Base-by-base conservation (phyloP, 768 basidiomycete species). In the Hygrophorus russula region DNA sequence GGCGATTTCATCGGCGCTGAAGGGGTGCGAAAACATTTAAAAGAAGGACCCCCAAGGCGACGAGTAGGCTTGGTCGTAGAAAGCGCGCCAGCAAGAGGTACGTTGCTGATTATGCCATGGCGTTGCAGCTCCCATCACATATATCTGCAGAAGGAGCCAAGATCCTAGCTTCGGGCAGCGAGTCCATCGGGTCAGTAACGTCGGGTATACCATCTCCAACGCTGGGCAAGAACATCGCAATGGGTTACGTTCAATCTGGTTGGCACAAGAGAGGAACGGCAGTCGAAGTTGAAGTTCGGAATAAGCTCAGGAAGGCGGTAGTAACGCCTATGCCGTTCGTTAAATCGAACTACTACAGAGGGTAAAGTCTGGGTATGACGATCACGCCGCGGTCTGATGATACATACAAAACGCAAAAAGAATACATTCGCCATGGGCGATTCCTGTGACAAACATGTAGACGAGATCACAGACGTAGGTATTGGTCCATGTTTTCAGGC, bases 141-240 rank as follows among this genome's bases (percentile, higher is more conserved):
- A 38, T 15, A 41, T 24, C 32, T 36, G 49, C 58, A 83, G 91
- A 90, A 63, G 87, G 88, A 7, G 84, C 86, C 11, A 76, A 77
- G 51, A 78, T 94, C 17, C 75, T 79, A 51, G 65, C 70, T 4
- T 72, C 68, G 11, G 67, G 68, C 13, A 58, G 64, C 9, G 74
- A 84, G 43, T 62, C 65, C 31, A 68, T 92, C 29, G 85, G 88
- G 80, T 19, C 48, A 73, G 75, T 98, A 36, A 99, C 93, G 0
- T 97, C 92, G 0, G 96, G 94, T 36, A 96, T 98, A 49, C 96
- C 96, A 11, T 91, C 91, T 0, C 94, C 93, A 0, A 83, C 89
- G 1, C 67, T 91, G 2, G 78, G 76, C 1, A 81, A 82, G 59
- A 97, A 99, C 61, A 89, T 98, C 52, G 90, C 93, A 0, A 98